phyloP scores from a whole-genome alignment of 495 filamentous ascomycete genomes.

The Tuber melanosporum region DNA sequence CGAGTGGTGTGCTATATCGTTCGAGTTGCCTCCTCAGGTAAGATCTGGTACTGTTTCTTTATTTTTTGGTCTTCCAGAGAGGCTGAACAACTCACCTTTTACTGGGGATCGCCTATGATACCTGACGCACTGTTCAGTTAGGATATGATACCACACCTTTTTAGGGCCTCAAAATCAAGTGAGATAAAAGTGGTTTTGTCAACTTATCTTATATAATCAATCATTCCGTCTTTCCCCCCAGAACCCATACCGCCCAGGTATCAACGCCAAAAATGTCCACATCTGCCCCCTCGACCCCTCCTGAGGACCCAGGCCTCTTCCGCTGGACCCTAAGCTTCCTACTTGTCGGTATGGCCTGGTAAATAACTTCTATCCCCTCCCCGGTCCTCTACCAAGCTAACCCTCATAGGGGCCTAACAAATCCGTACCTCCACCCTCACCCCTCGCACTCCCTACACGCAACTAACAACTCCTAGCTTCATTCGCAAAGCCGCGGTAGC shows the following conservation, averaged over 20 bases:
- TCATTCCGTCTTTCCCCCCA: too few species aligned
- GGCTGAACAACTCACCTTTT: too few species aligned
- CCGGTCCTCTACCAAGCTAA: slow-evolving; percentile 4
- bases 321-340: slow-evolving; percentile 63
- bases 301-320: slow-evolving; percentile 31
- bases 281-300: background rate
- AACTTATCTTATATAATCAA: background rate
- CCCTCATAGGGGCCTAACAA: slow-evolving; percentile 34
- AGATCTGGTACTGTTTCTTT: too few species aligned
- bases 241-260: background rate
- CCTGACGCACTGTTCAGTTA: too few species aligned
- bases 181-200: background rate
- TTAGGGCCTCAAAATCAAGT: background rate
- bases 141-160: background rate
- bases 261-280: slow-evolving; percentile 16
- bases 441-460: background rate
- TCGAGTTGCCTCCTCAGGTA: too few species aligned
- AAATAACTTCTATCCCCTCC: background rate
- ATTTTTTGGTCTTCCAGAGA: too few species aligned
- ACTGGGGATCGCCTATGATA: too few species aligned
- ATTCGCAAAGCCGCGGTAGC: slow-evolving; percentile 61
- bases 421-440: slow-evolving; percentile 17
- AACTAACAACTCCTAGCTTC: slow-evolving; percentile 41
- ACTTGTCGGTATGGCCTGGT: slow-evolving; percentile 83
- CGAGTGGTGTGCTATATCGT: too few species aligned